Percentiles rank a stretch among this genome's conserved stretches.
Conservation (phyloP, 2,329 filamentous ascomycete species). For the Fusarium sp. region DNA sequence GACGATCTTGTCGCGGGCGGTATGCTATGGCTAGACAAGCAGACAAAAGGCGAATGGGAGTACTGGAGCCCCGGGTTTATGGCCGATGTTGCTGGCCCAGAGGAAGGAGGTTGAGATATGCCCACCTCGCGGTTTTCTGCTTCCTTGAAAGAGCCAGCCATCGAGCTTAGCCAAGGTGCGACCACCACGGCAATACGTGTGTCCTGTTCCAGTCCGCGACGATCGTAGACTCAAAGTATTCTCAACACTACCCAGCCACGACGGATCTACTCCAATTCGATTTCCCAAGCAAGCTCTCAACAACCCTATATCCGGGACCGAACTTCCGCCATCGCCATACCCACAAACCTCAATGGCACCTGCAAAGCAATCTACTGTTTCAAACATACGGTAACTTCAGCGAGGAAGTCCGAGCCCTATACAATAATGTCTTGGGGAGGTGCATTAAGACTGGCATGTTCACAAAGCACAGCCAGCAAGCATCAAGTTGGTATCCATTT, state of each 20-base stretch:
- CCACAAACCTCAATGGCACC: background rate
- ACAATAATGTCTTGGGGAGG: background rate
- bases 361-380: background rate
- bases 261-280: background rate
- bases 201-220: background rate
- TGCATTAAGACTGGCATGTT: background rate
- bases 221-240: background rate
- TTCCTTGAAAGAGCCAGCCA: background rate
- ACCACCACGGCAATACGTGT: background rate
- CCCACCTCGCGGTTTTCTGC: background rate
- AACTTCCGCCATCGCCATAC: background rate
- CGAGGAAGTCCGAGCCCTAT: background rate
- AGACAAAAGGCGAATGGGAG: slow-evolving; percentile 82
- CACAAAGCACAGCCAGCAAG: background rate
- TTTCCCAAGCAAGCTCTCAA: background rate
- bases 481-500: background rate
- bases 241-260: background rate
- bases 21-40: slow-evolving; percentile 93
- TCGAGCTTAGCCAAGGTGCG: background rate
- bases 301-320: background rate
- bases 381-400: background rate
- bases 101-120: slow-evolving; percentile 35
- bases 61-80: slow-evolving; percentile 93
- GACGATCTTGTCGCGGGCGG: slow-evolving; percentile 91
- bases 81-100: slow-evolving; percentile 55